A percentile compares a stretch with the other conserved stretches of the same genome.
Conservation (phyloP, 2,329 filamentous ascomycete genomes). For the Fusarium verrucosum region DNA sequence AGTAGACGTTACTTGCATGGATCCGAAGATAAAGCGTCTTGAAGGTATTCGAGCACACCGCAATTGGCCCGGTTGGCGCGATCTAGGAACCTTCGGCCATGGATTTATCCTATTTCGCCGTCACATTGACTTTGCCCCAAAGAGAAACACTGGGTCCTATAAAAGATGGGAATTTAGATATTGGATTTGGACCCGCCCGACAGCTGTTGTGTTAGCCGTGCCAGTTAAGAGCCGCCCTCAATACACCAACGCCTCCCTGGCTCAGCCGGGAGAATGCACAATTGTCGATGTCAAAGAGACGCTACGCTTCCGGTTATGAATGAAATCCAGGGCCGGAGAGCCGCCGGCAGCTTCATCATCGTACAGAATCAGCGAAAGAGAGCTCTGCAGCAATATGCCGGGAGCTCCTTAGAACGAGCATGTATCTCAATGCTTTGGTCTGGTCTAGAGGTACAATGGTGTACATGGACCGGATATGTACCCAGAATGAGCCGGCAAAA, state of each 20-base stretch:
- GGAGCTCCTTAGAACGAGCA: constrained; percentile 14
- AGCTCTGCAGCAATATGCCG: constrained; percentile 25
- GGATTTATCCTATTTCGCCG: constrained; percentile 6
- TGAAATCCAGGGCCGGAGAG: constrained; percentile 34
- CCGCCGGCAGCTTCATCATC: constrained; percentile 20
- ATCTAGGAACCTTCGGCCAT: constrained; percentile 20
- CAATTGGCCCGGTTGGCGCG: constrained; percentile 41
- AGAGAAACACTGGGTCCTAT: constrained; percentile 13
- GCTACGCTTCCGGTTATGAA: constrained; percentile 17
- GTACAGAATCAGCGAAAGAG: not conserved
- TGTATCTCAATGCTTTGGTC: constrained; percentile 3
- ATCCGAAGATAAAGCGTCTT: constrained; percentile 24
- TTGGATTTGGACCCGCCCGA: constrained; percentile 38
- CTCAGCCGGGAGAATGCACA: constrained; percentile 37
- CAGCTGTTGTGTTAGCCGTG: constrained; percentile 39
- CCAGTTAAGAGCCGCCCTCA: constrained; percentile 41
- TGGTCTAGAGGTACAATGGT: not conserved
- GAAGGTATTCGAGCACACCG: constrained; percentile 16
- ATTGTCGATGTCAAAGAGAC: constrained; percentile 1
- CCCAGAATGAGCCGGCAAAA: constrained; percentile 35
- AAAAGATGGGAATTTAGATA: constrained; percentile 31
- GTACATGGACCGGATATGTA: constrained; percentile 25
- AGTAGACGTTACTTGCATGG: constrained; percentile 15
- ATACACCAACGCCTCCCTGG: constrained; percentile 31
- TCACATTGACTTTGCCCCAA: constrained; percentile 17